Conservation (phyloP, 495 filamentous ascomycete genomes). For the Cryomyces minteri region DNA sequence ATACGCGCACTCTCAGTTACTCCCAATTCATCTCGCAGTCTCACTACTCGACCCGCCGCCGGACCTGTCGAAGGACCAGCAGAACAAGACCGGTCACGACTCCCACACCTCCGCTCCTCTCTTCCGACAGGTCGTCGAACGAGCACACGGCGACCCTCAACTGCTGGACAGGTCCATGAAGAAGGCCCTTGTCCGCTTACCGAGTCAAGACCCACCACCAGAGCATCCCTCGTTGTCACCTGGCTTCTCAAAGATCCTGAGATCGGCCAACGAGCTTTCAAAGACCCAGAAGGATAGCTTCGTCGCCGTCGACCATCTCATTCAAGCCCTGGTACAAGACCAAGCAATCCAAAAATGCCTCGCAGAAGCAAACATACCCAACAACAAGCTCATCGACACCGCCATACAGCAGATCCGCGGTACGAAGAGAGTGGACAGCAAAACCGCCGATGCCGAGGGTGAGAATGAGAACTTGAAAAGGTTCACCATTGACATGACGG, state of each 20-base stretch:
- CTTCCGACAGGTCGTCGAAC: constrained; percentile 85
- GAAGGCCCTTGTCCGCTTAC: constrained; percentile 74
- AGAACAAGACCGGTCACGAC: constrained; percentile 33
- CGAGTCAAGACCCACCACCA: constrained; percentile 86
- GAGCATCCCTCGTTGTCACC: constrained; percentile 69
- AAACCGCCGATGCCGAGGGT: constrained; percentile 77
- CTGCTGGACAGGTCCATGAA: constrained; percentile 74
- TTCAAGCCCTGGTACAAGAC: constrained; percentile 67
- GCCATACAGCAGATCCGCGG: constrained; percentile 81
- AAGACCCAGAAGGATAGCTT: constrained; percentile 92
- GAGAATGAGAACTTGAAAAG: constrained; percentile 91
- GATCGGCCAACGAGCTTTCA: constrained; percentile 71
- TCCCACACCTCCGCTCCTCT: constrained; percentile 49
- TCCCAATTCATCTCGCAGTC: constrained; percentile 76
- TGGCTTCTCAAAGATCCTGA: constrained; percentile 59
- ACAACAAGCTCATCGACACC: constrained; percentile 70
- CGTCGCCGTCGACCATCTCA: constrained; percentile 87
- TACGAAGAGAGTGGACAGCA: constrained; percentile 79
- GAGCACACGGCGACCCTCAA: constrained; percentile 83
- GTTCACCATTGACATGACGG: constrained; percentile 95
- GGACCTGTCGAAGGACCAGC: constrained; percentile 61
- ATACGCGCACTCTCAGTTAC: constrained; percentile 77
- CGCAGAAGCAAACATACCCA: constrained; percentile 79
- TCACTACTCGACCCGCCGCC: constrained; percentile 68
- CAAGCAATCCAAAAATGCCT: constrained; percentile 49